A percentile compares a stretch with the other conserved stretches of the same genome.
These are phyloP conservation scores for Kurtzmaniella quercitrusa DNA, from an alignment of 1,139 yeast species.

Conservation along the genomic window DNA sequence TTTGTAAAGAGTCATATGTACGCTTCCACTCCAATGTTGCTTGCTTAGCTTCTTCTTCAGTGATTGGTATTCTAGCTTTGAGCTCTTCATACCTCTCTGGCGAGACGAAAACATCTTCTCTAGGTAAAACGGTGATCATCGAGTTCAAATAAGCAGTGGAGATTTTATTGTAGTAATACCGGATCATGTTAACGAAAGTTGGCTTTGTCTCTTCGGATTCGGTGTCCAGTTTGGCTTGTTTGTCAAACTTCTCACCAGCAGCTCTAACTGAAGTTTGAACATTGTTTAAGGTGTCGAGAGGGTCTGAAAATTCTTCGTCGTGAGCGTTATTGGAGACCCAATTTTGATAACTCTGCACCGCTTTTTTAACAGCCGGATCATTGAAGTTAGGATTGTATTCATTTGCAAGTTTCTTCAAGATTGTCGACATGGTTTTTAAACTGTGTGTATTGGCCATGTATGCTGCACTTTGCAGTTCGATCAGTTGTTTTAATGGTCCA, in stretches of 20 bases:
- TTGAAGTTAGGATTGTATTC: conserved; percentile 87
- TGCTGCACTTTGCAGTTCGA: conserved; percentile 21
- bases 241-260: background rate
- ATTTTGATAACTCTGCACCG: conserved; percentile 60
- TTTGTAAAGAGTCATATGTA: conserved; percentile 16
- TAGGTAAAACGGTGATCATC: background rate
- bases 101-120: conserved; percentile 7
- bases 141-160: background rate
- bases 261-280: background rate
- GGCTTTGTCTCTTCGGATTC: conserved; percentile 13
- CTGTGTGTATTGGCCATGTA: conserved; percentile 19
- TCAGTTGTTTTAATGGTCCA: conserved; percentile 10
- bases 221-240: background rate
- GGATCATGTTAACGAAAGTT: conserved; percentile 21
- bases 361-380: conserved; percentile 79
- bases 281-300: background rate
- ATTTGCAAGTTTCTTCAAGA: conserved; percentile 43
- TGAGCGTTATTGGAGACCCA: conserved; percentile 39
- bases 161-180: conserved; percentile 16
- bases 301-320: conserved; percentile 8
- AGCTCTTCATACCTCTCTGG: conserved; percentile 17
- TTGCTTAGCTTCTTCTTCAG: conserved; percentile 16
- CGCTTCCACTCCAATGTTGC: conserved; percentile 14
- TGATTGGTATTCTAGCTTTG: background rate
- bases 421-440: conserved; percentile 33